Evolutionary conservation across 768 basidiomycete species (phyloP).

Genomic region (Rossbeevera mucosa): DNA sequence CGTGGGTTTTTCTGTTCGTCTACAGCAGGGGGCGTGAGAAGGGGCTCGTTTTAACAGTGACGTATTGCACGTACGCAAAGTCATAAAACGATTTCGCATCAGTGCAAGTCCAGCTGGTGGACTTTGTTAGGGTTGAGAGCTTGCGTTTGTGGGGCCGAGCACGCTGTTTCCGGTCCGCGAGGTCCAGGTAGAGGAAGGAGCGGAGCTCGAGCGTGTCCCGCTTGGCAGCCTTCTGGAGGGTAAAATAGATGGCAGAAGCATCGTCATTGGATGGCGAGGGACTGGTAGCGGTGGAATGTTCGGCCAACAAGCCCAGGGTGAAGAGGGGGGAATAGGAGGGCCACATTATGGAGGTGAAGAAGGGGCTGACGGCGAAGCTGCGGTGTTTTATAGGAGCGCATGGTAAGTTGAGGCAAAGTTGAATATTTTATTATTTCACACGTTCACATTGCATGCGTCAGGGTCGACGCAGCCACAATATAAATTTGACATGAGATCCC

Average conservation of each 20-base stretch:
- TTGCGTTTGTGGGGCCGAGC: slow-evolving; percentile 37
- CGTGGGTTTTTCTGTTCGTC: slow-evolving; percentile 26
- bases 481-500: slow-evolving; percentile 1
- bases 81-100: slow-evolving; percentile 11
- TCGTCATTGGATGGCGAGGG: slow-evolving; percentile 15
- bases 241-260: slow-evolving; percentile 45
- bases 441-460: slow-evolving; percentile 11
- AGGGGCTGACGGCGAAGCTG: background rate
- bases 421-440: slow-evolving; percentile 14
- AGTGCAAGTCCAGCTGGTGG: slow-evolving; percentile 29
- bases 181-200: slow-evolving; percentile 67
- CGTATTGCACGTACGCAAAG: slow-evolving; percentile 8
- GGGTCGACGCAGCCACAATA: slow-evolving; percentile 13
- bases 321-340: slow-evolving; percentile 56
- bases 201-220: slow-evolving; percentile 40
- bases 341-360: slow-evolving; percentile 4
- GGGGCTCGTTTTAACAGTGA: background rate
- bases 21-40: slow-evolving; percentile 4
- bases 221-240: slow-evolving; percentile 35
- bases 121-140: slow-evolving; percentile 27
- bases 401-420: slow-evolving; percentile 14
- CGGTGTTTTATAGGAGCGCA: slow-evolving; percentile 13
- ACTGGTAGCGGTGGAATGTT: slow-evolving; percentile 17
- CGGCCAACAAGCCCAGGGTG: slow-evolving; percentile 54
- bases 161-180: slow-evolving; percentile 48